Evolutionary conservation across 768 basidiomycete genomes (phyloP), one percentile per base, ranked within the genome.

Genomic region (Mycena venus): DNA sequence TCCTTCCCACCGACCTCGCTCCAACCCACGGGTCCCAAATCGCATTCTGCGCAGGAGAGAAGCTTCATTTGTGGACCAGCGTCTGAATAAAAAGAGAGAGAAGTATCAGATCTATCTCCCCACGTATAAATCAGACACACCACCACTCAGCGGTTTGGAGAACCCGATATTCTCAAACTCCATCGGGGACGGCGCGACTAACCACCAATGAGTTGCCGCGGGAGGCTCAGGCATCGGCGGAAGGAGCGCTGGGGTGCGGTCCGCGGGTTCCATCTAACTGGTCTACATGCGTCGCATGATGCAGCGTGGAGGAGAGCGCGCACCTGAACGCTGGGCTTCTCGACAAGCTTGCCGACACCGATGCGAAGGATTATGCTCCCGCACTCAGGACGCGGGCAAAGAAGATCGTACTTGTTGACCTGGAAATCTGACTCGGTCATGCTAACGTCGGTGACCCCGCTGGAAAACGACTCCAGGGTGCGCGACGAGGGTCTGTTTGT

Each of bases 81-180:
- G 9, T 38, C 49, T 67, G 38, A 15, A 59, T 19, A 59, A n/a
- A n/a, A n/a, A n/a, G n/a, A n/a, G n/a, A n/a, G 49, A 25, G 9
- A 53, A 32, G 7, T 11, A 25, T 47, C 19, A 36, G 12, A 1
- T 12, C 9, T n/a, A 25, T 31, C 15, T 78, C 32, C 34, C 3
- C 11, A 8, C 7, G 27, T 7, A 12, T 11, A 12, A 21, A 47
- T 23, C 8, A 53, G 49, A 55, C 62, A 14, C 11, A 69, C 66
- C 67, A 29, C 38, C 64, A 38, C 34, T 66, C 1, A 94, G 86
- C 0, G 90, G 82, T 44, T 88, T 88, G 5, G 95, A 92, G 78
- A 96, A 96, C 15, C 94, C 94, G 32, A 97, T 90, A 79, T 97
- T 97, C 80, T 97, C 96, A 78, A 97, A 97, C 36, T 85, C 85